Evolutionary conservation across 2,329 filamentous ascomycete genomes (phyloP).

Genomic region (Colletotrichum aenigma): DNA sequence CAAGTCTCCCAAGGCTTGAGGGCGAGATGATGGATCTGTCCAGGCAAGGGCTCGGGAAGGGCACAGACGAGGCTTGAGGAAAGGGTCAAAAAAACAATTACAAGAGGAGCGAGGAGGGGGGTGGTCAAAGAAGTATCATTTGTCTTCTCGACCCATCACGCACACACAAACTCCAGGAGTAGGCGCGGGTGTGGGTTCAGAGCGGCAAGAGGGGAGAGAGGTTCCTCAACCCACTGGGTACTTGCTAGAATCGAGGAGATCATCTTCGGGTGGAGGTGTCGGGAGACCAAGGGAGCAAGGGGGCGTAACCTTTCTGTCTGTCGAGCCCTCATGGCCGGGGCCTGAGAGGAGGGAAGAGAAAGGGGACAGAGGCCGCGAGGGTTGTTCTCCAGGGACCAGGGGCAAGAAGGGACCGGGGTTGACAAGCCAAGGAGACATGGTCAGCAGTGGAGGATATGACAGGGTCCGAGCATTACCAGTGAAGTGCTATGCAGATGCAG

Average conservation of each 20-base stretch:
- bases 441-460: slow-evolving; percentile 3
- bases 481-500: background rate
- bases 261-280: slow-evolving; percentile 21
- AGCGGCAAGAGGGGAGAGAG: background rate
- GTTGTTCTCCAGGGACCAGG: background rate
- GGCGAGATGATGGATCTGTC: slow-evolving; percentile 21
- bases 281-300: slow-evolving; percentile 22
- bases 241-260: slow-evolving; percentile 20
- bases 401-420: background rate
- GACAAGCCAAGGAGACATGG: slow-evolving; percentile 5
- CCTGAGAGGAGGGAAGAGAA: slow-evolving; percentile 12
- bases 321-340: background rate
- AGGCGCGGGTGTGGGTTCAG: slow-evolving; percentile 19
- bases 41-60: slow-evolving; percentile 19
- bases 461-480: background rate
- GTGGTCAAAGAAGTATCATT: slow-evolving; percentile 20
- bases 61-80: slow-evolving; percentile 21
- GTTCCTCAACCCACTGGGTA: slow-evolving; percentile 2
- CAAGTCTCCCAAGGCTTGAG: slow-evolving; percentile 15
- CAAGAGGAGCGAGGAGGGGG: slow-evolving; percentile 6
- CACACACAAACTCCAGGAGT: background rate
- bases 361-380: slow-evolving; percentile 5
- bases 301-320: background rate
- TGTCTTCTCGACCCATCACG: slow-evolving; percentile 11
- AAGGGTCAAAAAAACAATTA: slow-evolving; percentile 11